Evolutionary conservation across 305 asterid genomes (phyloP), one percentile per base, ranked within the genome.

Genomic region (Fraxinus sp.): DNA sequence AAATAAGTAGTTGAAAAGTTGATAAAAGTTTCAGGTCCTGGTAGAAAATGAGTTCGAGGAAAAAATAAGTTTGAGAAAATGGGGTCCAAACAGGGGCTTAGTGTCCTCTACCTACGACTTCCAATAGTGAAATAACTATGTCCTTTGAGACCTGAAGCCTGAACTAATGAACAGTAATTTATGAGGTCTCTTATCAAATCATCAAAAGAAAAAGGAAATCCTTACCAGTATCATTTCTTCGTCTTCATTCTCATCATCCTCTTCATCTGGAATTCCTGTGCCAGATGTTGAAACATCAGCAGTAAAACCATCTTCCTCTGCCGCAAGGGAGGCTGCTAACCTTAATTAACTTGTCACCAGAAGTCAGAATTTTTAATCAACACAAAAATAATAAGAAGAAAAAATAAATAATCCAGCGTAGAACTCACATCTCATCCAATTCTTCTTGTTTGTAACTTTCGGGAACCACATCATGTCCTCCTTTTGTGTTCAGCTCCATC

Each of bases 311-410:
- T 85, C 90, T 89, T 91, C 98, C 90, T 97, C 98, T 0, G 94
- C 96, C 81, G 94, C 94, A 87, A 97, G 90, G 84, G 99, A 97
- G 76, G 98, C 99, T 83, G 98, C 99, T 95, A 93, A 88, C 96
- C 99, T 97, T 90, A 83, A 93, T 89, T 86, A 93, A 84, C 89
- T 90, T 87, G 89, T 76, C 80, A 78, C 79, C 72, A 55, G 44
- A 87, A 46, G 84, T 88, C 86, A 88, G 88, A 85, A 86, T 20
- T 70, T 77, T 77, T 79, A 79, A 80, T 52, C 37, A 72, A 81
- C 64, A 24, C 79, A 18, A 55, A 30, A 76, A 66, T 18, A 62
- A 79, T 13, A 79, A 49, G 59, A 22, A 78, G 79, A n/a, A 76
- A 78, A 24, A 78, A 66, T 13, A 86, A 78, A 66, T 13, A 86